Conservation (phyloP, 1,139 yeast species). For the Debaryomycetaceae sp. region DNA sequence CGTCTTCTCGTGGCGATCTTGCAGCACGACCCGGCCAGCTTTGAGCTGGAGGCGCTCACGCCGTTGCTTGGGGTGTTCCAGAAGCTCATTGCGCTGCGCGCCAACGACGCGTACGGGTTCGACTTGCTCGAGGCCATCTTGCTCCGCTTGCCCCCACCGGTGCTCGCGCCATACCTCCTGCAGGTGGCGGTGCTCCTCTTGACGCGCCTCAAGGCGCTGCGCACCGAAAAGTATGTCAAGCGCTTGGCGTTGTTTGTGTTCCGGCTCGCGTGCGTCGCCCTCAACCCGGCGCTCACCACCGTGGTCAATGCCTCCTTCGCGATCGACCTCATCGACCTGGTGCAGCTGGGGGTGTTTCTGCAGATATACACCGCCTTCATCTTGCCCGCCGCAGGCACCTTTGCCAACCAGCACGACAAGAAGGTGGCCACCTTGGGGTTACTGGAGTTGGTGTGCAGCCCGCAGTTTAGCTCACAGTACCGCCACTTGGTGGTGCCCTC, state of each 20-base stretch:
- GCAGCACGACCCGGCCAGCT: conserved; percentile 52
- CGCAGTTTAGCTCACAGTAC: conserved; percentile 13
- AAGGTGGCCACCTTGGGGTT: conserved; percentile 75
- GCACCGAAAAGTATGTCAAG: conserved; percentile 78
- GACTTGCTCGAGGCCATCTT: conserved; percentile 75
- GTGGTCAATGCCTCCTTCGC: conserved; percentile 47
- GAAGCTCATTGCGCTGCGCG: conserved; percentile 79
- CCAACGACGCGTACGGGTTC: conserved; percentile 77
- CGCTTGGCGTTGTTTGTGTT: conserved; percentile 66
- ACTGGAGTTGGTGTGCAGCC: conserved; percentile 42
- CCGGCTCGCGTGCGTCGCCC: conserved; percentile 39
- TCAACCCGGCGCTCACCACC: conserved; percentile 20
- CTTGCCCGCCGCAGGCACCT: conserved; percentile 60
- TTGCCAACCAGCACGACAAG: conserved; percentile 68
- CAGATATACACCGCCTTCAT: conserved; percentile 62
- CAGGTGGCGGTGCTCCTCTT: conserved; percentile 74
- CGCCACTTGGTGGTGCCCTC: conserved; percentile 45
- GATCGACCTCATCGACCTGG: conserved; percentile 54
- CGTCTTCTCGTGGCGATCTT: conserved; percentile 73
- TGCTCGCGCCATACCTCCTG: conserved; percentile 53
- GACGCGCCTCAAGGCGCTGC: conserved; percentile 73
- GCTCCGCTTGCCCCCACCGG: conserved; percentile 47
- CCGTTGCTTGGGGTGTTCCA: conserved; percentile 97
- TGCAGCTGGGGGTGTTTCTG: conserved; percentile 59
- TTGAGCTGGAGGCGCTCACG: conserved; percentile 45